Conservation (phyloP, 441 rosid species). For the Rhodomyrtus psidioides region DNA sequence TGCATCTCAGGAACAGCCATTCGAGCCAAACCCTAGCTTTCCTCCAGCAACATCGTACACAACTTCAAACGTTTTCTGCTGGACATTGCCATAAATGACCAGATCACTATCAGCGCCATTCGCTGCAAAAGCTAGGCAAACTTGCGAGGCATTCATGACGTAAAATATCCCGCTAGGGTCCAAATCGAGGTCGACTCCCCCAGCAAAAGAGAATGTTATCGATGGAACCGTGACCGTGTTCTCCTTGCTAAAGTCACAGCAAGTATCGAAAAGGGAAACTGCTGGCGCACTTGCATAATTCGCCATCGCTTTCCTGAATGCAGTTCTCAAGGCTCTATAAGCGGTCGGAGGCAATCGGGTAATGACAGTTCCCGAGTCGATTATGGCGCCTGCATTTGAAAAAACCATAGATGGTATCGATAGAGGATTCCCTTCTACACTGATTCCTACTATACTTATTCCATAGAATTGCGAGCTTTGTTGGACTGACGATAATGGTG, state of each 20-base stretch:
- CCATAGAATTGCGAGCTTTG: neutral
- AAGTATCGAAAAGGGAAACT: fast-evolving
- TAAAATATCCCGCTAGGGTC: fast-evolving
- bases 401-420: neutral
- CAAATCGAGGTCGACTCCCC: neutral
- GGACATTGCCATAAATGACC: neutral
- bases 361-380: neutral
- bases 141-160: fast-evolving
- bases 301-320: neutral
- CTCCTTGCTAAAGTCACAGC: neutral
- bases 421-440: neutral
- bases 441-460: neutral
- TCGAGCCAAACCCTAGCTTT: neutral
- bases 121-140: neutral
- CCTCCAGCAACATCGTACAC: neutral
- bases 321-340: neutral
- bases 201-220: neutral
- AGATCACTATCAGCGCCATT: neutral
- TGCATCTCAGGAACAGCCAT: neutral
- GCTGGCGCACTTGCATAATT: neutral
- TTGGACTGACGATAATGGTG: neutral
- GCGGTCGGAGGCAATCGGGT: neutral
- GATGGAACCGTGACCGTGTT: fast-evolving
- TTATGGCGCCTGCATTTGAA: neutral
- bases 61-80: neutral